These are phyloP conservation scores for Suillus brevipes DNA, from an alignment of 768 basidiomycete genomes.

Conservation along the genomic window DNA sequence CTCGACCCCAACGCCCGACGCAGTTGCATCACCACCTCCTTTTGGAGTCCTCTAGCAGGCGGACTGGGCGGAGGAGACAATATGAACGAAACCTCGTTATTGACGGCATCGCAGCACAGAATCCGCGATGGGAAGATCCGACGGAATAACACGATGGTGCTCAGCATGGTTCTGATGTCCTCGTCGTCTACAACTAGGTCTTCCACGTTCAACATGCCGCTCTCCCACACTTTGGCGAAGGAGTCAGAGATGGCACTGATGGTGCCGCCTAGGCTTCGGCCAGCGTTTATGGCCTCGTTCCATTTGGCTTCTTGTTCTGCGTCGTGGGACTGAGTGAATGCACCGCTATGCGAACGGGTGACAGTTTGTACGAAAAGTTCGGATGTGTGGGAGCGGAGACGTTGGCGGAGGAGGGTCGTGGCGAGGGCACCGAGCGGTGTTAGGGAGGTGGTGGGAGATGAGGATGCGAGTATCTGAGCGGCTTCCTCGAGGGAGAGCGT, in stretches of 20 bases:
- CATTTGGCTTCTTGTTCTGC: constrained; percentile 38
- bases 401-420: constrained; percentile 47
- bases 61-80: constrained; percentile 65
- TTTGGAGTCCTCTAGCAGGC: constrained; percentile 29
- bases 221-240: constrained; percentile 59
- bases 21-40: constrained; percentile 46
- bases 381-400: constrained; percentile 53
- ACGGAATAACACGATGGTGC: constrained; percentile 60
- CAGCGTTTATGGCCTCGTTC: constrained; percentile 54
- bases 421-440: constrained; percentile 55
- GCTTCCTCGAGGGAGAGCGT: constrained; percentile 57
- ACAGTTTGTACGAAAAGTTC: constrained; percentile 53
- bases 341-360: constrained; percentile 22
- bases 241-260: constrained; percentile 52
- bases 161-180: constrained; percentile 55
- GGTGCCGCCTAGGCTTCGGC: constrained; percentile 61
- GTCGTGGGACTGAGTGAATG: constrained; percentile 16
- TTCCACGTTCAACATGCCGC: constrained; percentile 33
- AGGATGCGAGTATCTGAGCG: constrained; percentile 34
- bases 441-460: constrained; percentile 15
- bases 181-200: constrained; percentile 37
- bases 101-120: constrained; percentile 16
- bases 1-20: constrained; percentile 54
- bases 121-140: constrained; percentile 50
- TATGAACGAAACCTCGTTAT: constrained; percentile 37